Base-by-base conservation (phyloP, 2,329 filamentous ascomycete genomes). In the Botryotinia calthae region DNA sequence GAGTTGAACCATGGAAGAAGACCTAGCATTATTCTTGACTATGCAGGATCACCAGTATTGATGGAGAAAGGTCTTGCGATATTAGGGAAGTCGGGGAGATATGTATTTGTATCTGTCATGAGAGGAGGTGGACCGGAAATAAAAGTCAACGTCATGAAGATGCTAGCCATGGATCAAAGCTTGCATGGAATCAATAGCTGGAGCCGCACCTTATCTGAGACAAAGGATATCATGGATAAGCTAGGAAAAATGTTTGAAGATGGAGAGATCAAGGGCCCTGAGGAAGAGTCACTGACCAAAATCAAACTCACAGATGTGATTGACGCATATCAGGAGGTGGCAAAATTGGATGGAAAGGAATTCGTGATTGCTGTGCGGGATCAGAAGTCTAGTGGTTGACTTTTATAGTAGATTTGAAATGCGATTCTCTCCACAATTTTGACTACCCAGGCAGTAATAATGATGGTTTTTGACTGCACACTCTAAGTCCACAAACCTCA, bases 81-180 rank as follows among this genome's bases (percentile, higher is more conserved):
- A 42, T 44, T 71, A 8, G 69, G 25, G n/a, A 64, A 63, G 18
- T 22, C 56, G 1, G 44, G 58, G 7, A 54, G 69, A 64, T 71
- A 64, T 40, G 9, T 62, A 25, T 71, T 71, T n/a, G 40, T 31
- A 10, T 64, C 69, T 14, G 44, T 16, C 12, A 71, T 71, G 69
- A 51, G 58, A 18, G 68, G 58, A 28, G 69, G 37, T 12, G 34
- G 66, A 4, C 37, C 69, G 2, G 69, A 64, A 51, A 44, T 64
- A 5, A 56, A 64, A 31, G 25, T 71, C 9, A 51, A 64, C 42
- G 31, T 71, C 5, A 51, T 48, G 28, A 64, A 54, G n/a, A 71
- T 71, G 58, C n/a, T 71, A 8, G 58, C 8, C 22, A 56, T 64
- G 59, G 58, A 54, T 51, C 69, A 71, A 54, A 71, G 56, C 61